Percentiles rank a stretch among this genome's conserved stretches.
phyloP scores from a whole-genome alignment of 2,329 filamentous ascomycete genomes.

The Endothia cerciana region DNA sequence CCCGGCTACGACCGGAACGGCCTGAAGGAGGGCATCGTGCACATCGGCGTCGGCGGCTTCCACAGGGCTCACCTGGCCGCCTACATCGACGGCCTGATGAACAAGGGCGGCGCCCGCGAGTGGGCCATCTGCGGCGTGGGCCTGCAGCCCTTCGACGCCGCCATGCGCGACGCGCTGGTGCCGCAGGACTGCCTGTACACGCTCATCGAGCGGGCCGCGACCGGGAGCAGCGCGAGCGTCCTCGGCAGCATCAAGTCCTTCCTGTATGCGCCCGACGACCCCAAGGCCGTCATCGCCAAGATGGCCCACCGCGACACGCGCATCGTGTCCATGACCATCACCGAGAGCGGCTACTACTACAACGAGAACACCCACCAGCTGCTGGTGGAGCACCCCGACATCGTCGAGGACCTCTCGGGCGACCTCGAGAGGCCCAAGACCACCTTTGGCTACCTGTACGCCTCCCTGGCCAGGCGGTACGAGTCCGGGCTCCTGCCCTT shows the following conservation, averaged over 20 bases:
- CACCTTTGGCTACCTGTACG: slow-evolving; percentile 57
- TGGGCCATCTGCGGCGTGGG: slow-evolving; percentile 58
- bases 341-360: slow-evolving; percentile 61
- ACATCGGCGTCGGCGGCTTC: slow-evolving; percentile 59
- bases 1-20: slow-evolving; percentile 49
- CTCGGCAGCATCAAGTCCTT: slow-evolving; percentile 57
- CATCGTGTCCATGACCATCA: slow-evolving; percentile 60
- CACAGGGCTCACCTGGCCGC: slow-evolving; percentile 58
- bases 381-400: slow-evolving; percentile 51
- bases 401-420: slow-evolving; percentile 51
- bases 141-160: slow-evolving; percentile 52
- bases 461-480: slow-evolving; percentile 51
- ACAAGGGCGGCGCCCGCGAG: slow-evolving; percentile 48
- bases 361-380: slow-evolving; percentile 61
- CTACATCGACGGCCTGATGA: slow-evolving; percentile 53
- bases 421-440: slow-evolving; percentile 49
- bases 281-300: slow-evolving; percentile 56
- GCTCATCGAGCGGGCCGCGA: slow-evolving; percentile 56
- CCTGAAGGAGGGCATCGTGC: slow-evolving; percentile 58
- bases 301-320: slow-evolving; percentile 58
- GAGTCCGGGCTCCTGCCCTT: slow-evolving; percentile 53
- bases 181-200: slow-evolving; percentile 58
- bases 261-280: slow-evolving; percentile 55
- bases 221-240: slow-evolving; percentile 51
- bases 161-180: slow-evolving; percentile 54